These are phyloP conservation scores for Vicia villosa DNA, from an alignment of 306 rosid genomes.

Conservation along the genomic window DNA sequence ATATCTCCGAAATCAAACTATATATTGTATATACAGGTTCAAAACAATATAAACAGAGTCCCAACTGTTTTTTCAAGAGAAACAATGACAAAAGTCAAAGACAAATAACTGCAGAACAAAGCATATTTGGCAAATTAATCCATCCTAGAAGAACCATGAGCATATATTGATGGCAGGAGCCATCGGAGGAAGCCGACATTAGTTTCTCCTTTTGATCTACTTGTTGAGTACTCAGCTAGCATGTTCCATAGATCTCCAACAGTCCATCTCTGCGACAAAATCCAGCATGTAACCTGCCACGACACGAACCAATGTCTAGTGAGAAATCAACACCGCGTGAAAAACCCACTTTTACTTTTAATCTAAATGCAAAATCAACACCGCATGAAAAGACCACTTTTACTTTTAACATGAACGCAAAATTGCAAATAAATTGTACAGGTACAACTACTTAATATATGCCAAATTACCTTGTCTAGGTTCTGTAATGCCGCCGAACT, in stretches of 20 bases:
- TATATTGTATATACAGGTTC: neutral
- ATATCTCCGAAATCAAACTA: slow-evolving; percentile 1
- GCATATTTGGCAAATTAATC: slow-evolving; percentile 17
- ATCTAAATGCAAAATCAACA: too few species aligned
- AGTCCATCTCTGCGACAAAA: slow-evolving; percentile 73
- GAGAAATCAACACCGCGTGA: slow-evolving; percentile 1
- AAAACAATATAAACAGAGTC: neutral
- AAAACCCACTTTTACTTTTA: too few species aligned
- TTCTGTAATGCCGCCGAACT: slow-evolving; percentile 54
- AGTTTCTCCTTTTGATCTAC: slow-evolving; percentile 60
- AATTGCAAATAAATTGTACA: neutral
- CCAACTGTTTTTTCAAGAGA: slow-evolving; percentile 4
- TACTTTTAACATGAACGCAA: slow-evolving; percentile 29
- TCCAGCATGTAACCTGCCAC: slow-evolving; percentile 70
- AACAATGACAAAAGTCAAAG: neutral
- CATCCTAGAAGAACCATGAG: slow-evolving; percentile 32
- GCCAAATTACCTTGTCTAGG: slow-evolving; percentile 65
- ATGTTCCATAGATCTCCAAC: slow-evolving; percentile 89
- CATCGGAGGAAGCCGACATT: slow-evolving; percentile 71
- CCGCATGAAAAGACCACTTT: too few species aligned
- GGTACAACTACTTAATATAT: neutral
- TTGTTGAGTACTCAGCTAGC: slow-evolving; percentile 67
- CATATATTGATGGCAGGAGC: slow-evolving; percentile 69
- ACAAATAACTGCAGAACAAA: slow-evolving; percentile 13
- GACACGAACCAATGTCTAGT: slow-evolving; percentile 10